Percentiles rank a stretch among this genome's conserved stretches.
These are phyloP conservation scores for Dissoconium aciculare DNA, from an alignment of 2,329 filamentous ascomycete genomes.

Conservation along the genomic window DNA sequence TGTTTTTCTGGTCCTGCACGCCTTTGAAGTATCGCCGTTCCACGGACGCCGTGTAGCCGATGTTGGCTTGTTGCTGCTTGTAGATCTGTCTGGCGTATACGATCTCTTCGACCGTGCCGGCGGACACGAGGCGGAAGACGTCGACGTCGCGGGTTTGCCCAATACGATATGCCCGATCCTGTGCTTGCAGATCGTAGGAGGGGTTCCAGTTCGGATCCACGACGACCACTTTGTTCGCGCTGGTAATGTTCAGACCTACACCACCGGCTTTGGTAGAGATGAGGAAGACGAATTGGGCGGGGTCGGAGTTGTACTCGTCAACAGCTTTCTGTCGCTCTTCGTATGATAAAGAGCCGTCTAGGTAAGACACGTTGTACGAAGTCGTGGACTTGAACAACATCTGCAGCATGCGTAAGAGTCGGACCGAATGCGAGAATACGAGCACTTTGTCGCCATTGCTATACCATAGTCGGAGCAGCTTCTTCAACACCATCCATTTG, in stretches of 20 bases:
- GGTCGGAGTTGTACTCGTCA: conserved; percentile 80
- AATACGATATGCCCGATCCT: conserved; percentile 91
- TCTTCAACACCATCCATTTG: conserved; percentile 87
- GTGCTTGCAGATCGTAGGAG: conserved; percentile 82
- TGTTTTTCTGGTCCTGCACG: conserved; percentile 65
- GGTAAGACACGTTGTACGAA: conserved; percentile 76
- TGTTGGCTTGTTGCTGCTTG: conserved; percentile 97
- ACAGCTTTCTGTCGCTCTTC: conserved; percentile 68
- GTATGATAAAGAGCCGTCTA: conserved; percentile 72
- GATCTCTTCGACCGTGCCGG: conserved; percentile 91
- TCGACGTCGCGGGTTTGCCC: conserved; percentile 87
- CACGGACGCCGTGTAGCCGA: conserved; percentile 82
- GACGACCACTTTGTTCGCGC: conserved; percentile 94
- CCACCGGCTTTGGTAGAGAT: conserved; percentile 91
- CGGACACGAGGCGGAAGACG: conserved; percentile 79
- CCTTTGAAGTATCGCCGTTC: conserved; percentile 93
- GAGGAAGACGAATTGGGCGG: conserved; percentile 80
- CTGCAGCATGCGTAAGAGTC: conserved; percentile 67
- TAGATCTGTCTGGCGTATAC: conserved; percentile 96
- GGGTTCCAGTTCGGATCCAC: conserved; percentile 98
- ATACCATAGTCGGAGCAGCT: conserved; percentile 80
- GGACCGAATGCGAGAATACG: conserved; percentile 85
- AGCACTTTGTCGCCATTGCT: conserved; percentile 83
- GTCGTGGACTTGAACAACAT: conserved; percentile 70
- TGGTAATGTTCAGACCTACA: conserved; percentile 89